Conservation (phyloP, 345 rosid genomes). For the Conringia planisiliqua region DNA sequence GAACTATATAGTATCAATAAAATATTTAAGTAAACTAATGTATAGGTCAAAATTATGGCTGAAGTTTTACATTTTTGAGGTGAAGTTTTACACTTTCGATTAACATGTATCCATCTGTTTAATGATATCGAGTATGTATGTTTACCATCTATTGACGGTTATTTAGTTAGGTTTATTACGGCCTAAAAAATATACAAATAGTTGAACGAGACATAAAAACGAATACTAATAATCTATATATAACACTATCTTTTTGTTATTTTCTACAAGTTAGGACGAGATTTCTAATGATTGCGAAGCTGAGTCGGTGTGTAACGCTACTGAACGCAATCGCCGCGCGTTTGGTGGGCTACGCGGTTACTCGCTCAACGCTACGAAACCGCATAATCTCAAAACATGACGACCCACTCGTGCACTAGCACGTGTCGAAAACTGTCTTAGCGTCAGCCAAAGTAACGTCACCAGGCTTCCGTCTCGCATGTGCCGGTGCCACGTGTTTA, state of each 20-base stretch:
- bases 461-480: neutral
- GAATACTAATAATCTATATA: neutral
- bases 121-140: neutral
- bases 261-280: conserved; percentile 10
- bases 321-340: neutral
- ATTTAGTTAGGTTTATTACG: neutral
- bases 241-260: neutral
- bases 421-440: conserved; percentile 4
- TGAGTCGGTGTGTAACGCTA: conserved; percentile 7
- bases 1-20: neutral
- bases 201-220: neutral
- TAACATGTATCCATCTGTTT: neutral
- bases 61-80: neutral
- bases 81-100: neutral
- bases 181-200: neutral
- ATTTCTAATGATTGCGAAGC: conserved; percentile 7
- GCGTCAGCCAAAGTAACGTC: conserved; percentile 18
- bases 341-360: conserved; percentile 7
- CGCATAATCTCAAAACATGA: neutral
- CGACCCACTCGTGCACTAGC: neutral
- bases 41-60: neutral
- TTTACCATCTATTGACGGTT: neutral
- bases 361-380: neutral
- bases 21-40: neutral
- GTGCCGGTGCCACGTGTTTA: conserved; percentile 11